A percentile compares a stretch with the other conserved stretches of the same genome.
Conservation (phyloP, 495 filamentous ascomycete species). For the Penicillium antarcticum region DNA sequence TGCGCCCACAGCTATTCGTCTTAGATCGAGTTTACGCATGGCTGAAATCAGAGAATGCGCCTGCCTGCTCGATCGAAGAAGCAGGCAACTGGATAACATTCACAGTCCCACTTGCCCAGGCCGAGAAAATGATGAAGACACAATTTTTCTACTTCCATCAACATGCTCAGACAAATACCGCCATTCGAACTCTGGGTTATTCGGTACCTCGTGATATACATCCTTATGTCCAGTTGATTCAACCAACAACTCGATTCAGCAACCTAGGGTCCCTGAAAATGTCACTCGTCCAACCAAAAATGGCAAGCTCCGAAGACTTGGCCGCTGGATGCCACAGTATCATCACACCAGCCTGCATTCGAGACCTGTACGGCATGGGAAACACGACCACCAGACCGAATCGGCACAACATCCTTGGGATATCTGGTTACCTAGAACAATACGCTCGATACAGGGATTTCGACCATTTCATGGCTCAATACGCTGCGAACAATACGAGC, state of each 20-base stretch:
- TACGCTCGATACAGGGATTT: constrained; percentile 61
- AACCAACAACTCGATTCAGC: constrained; percentile 56
- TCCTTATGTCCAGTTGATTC: constrained; percentile 47
- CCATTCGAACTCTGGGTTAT: constrained; percentile 55
- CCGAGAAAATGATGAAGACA: constrained; percentile 52
- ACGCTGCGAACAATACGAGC: constrained; percentile 46
- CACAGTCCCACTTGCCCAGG: constrained; percentile 46
- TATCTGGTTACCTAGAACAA: constrained; percentile 69
- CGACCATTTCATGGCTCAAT: constrained; percentile 46
- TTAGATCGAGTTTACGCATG: constrained; percentile 43
- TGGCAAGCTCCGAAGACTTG: constrained; percentile 23
- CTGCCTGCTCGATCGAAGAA: constrained; percentile 35
- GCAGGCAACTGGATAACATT: constrained; percentile 58
- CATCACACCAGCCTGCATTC: constrained; percentile 58
- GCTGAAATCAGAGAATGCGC: constrained; percentile 47
- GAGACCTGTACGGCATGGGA: constrained; percentile 55
- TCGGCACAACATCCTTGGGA: constrained; percentile 51
- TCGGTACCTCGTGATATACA: constrained; percentile 52
- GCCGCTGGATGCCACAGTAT: constrained; percentile 40
- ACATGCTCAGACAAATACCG: constrained; percentile 23
- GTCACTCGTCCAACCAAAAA: constrained; percentile 20
- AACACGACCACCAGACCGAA: constrained; percentile 39
- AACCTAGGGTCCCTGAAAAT: constrained; percentile 23
- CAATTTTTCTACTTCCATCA: constrained; percentile 52
- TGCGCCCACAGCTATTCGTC: constrained; percentile 46